Evolutionary conservation across 1,284 basidiomycete genomes (phyloP), one percentile per base, ranked within the genome.

Genomic region (Sporisorium iseilematis-ciliati): DNA sequence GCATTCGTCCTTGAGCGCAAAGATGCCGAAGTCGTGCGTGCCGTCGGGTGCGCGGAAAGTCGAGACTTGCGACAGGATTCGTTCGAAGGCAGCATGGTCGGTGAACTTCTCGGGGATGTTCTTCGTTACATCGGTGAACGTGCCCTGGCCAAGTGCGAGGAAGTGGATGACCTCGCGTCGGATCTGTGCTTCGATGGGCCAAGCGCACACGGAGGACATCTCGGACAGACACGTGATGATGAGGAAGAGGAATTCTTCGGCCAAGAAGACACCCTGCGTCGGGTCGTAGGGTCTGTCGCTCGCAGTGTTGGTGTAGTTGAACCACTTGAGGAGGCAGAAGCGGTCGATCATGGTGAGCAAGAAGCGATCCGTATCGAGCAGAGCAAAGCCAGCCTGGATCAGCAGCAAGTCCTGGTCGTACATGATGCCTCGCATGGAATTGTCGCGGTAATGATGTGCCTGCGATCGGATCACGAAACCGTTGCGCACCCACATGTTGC

Each of bases 331-430:
- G 3, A 99, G 88, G 26, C 91, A 91, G 86, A 96, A 99, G 10
- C 95, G 92, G 81, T 97, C 94, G 52, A 98, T 90, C 80, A 97
- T 90, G 70, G 91, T 91, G 71, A 93, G 90, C 65, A 98, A 88
- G 75, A 97, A 90, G 29, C 90, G 89, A 75, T 92, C 90, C 2
- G 93, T 93, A 43, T 92, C 88, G 78, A 93, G 89, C 50, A 98
- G 89, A 3, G 77, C 75, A 18, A 82, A 51, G 0, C 91, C 91
- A 0, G 91, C 90, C 86, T 98, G 96, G 5, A 99, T 88, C 65
- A 98, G 90, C 88, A 92, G 97, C 29, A 99, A 88, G 78, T 99
- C 96, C 85, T 98, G 95, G 85, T 99, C 96, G 84, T 96, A 95
- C 83, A 96, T 98, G 11, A 94, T 89, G 85, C 98, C 97, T 29